Base-by-base conservation (phyloP, 2,329 filamentous ascomycete genomes). In the Coniochaeta sp. region DNA sequence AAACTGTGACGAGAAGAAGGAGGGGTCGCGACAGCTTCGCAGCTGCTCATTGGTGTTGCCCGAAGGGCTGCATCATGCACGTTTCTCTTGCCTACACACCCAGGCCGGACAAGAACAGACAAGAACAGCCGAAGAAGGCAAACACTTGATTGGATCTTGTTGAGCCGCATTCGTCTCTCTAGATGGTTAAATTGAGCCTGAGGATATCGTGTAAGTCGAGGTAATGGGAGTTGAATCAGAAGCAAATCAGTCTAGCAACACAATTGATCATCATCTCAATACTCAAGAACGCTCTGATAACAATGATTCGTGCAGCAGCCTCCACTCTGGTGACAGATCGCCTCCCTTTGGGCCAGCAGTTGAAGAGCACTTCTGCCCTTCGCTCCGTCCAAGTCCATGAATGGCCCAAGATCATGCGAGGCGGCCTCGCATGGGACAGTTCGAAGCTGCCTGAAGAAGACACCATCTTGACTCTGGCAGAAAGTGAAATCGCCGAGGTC, bases 401-500 rank as follows among this genome's bases (percentile, higher is more conserved):
- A 16, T 67, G 66, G 66, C 65, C 66, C 6, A 26, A 58, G 17
- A 17, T 54, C 19, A 30, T 67, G 56, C 30, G 55, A 26, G 66
- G 65, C 14, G 62, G 63, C 5, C 57, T 67, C 7, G 62, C 57
- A 17, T 68, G 65, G 66, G 62, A 57, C 1, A 34, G 62, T 10
- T 32, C 55, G 0, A 60, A 65, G 50, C 10, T n/a, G 4, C 62
- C 62, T 8, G 66, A 68, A 10, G 40, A 60, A 28, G 65, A 69
- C 34, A 70, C 65, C 57, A 63, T 65, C 30, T 52, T 72, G 47
- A 61, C 59, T 6, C 64, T 73, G 54, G 64, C 47, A 28, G 59
- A 63, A 8, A 42, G 61, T 9, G 70, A 74, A 17, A 59, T 72
- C 7, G 36, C 24, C 12, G 71, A 74, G 59, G 65, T 70, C 16